Conservation (phyloP, 345 rosid genomes). For the Noccaea caerulescens region DNA sequence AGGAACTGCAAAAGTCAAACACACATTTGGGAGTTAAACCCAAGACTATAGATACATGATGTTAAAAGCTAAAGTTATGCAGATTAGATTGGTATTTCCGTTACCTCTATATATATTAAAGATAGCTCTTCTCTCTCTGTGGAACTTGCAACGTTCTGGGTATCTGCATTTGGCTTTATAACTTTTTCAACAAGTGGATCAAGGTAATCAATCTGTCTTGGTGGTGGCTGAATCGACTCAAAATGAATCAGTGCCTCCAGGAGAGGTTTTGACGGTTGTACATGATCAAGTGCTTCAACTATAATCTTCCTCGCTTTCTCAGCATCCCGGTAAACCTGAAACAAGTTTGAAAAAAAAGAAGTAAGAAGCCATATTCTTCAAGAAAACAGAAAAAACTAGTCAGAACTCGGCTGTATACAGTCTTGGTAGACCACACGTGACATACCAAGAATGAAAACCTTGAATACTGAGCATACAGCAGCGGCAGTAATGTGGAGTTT, state of each 20-base stretch:
- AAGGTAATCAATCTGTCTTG: slow-evolving; percentile 73
- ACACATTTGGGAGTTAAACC: slow-evolving; percentile 14
- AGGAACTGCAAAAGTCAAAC: slow-evolving; percentile 62
- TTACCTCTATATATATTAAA: slow-evolving; percentile 85
- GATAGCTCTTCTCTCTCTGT: slow-evolving; percentile 92
- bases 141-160: slow-evolving; percentile 50
- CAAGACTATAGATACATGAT: slow-evolving; percentile 13
- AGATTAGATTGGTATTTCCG: not conserved
- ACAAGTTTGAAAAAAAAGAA: slow-evolving; percentile 14
- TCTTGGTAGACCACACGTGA: slow-evolving; percentile 25
- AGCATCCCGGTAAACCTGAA: slow-evolving; percentile 66
- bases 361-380: slow-evolving; percentile 22
- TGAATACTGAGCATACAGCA: slow-evolving; percentile 85
- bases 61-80: slow-evolving; percentile 1
- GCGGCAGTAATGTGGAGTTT: slow-evolving; percentile 72
- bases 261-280: slow-evolving; percentile 77
- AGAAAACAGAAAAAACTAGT: slow-evolving; percentile 4
- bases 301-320: slow-evolving; percentile 82
- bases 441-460: slow-evolving; percentile 80
- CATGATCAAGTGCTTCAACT: slow-evolving; percentile 70
- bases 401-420: not conserved
- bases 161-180: slow-evolving; percentile 60
- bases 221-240: slow-evolving; percentile 69
- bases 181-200: slow-evolving; percentile 76
- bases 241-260: slow-evolving; percentile 79